A percentile compares a stretch with the other conserved stretches of the same genome.
phyloP scores from a whole-genome alignment of 495 filamentous ascomycete genomes.

The Penicillium herquei region DNA sequence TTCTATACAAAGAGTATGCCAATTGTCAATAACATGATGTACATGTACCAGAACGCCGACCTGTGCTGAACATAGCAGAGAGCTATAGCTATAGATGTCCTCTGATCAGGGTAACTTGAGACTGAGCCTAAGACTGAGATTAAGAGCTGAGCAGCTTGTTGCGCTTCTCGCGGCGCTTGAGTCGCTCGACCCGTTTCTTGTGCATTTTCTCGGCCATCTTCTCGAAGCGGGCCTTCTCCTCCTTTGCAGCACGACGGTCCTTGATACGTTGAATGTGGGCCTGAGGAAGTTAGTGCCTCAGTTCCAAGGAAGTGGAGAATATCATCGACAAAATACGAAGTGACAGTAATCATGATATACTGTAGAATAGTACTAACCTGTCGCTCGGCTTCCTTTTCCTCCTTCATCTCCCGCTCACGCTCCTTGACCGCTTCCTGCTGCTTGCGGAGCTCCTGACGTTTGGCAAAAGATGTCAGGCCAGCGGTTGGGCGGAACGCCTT shows the following conservation, averaged over 20 bases:
- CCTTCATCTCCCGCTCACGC: slow-evolving; percentile 91
- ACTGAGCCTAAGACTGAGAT: neutral
- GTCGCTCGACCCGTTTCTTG: slow-evolving; percentile 83
- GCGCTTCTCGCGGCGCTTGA: slow-evolving; percentile 94
- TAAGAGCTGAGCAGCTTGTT: slow-evolving; percentile 89
- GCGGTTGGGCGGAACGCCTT: slow-evolving; percentile 83
- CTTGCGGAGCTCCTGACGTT: slow-evolving; percentile 64
- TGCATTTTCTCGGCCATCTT: slow-evolving; percentile 99
- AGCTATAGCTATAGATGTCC: too few relatives aligned
- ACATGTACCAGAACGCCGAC: too few relatives aligned
- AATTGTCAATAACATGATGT: too few relatives aligned
- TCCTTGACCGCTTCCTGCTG: slow-evolving; percentile 74
- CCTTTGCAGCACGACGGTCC: slow-evolving; percentile 79
- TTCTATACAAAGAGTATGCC: too few relatives aligned
- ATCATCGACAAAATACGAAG: neutral
- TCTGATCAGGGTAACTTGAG: neutral
- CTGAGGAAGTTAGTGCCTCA: slow-evolving; percentile 38
- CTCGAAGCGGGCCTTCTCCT: slow-evolving; percentile 89
- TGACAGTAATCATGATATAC: neutral
- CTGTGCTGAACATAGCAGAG: too few relatives aligned
- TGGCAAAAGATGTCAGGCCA: slow-evolving; percentile 73
- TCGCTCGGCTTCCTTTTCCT: slow-evolving; percentile 86
- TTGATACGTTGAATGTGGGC: slow-evolving; percentile 73
- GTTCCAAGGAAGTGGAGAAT: slow-evolving; percentile 7
- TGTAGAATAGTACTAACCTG: slow-evolving; percentile 54